Conservation (phyloP, 495 filamentous ascomycete genomes). For the Terfezia boudieri region DNA sequence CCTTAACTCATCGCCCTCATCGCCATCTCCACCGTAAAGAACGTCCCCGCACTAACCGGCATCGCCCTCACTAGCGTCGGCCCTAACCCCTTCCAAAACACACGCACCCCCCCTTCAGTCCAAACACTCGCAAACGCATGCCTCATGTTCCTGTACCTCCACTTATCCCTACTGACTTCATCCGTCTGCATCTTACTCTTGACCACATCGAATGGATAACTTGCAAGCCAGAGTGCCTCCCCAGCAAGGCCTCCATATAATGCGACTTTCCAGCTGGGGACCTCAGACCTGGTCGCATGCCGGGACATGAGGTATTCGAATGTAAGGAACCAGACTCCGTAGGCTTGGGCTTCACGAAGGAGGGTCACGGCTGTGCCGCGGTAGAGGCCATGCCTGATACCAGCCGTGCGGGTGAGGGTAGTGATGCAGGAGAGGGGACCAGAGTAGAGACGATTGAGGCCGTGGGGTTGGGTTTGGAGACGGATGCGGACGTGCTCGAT, state of each 20-base stretch:
- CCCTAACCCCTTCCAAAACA: constrained; percentile 90
- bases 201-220: constrained; percentile 88
- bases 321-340: constrained; percentile 81
- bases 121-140: constrained; percentile 79
- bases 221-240: constrained; percentile 76
- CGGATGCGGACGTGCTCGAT: constrained; percentile 97
- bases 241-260: constrained; percentile 83
- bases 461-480: constrained; percentile 93
- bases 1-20: constrained; percentile 28
- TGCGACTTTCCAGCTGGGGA: constrained; percentile 67
- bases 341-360: constrained; percentile 76
- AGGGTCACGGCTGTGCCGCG: constrained; percentile 71
- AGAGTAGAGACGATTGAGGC: constrained; percentile 47
- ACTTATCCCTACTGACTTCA: constrained; percentile 43
- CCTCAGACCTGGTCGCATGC: constrained; percentile 64
- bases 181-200: constrained; percentile 99
- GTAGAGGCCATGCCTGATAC: constrained; percentile 52
- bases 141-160: constrained; percentile 57
- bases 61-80: constrained; percentile 90
- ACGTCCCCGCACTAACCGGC: constrained; percentile 93
- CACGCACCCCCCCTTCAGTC: constrained; percentile 48
- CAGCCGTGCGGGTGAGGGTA: constrained; percentile 44
- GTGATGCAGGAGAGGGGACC: constrained; percentile 79
- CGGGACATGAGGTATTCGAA: constrained; percentile 94
- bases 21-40: constrained; percentile 57